Percentiles rank a stretch among this genome's conserved stretches.
Evolutionary conservation across 1,139 yeast species (phyloP).

Genomic region (Pichia sp.): DNA sequence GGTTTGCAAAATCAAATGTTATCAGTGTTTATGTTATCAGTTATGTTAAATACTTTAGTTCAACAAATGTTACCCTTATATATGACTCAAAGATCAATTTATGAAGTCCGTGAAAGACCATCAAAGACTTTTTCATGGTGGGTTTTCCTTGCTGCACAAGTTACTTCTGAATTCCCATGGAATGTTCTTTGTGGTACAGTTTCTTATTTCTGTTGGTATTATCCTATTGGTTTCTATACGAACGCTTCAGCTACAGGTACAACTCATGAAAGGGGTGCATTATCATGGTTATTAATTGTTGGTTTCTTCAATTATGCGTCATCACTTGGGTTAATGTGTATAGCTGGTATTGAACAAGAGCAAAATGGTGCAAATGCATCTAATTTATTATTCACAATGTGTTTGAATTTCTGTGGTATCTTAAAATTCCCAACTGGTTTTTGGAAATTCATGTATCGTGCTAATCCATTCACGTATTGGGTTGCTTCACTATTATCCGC

Average conservation of each 20-base stretch:
- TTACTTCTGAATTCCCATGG: constrained; percentile 73
- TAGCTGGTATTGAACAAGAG: constrained; percentile 35
- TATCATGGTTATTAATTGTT: constrained; percentile 48
- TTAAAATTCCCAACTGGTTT: constrained; percentile 46
- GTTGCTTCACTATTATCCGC: constrained; percentile 40
- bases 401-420: constrained; percentile 55
- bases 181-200: constrained; percentile 58
- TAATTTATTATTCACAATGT: constrained; percentile 40
- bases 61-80: constrained; percentile 73
- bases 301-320: constrained; percentile 33
- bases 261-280: constrained; percentile 54
- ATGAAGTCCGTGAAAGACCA: constrained; percentile 89
- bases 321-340: constrained; percentile 37
- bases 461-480: constrained; percentile 52
- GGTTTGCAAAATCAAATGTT: constrained; percentile 63
- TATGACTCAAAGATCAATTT: constrained; percentile 66
- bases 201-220: constrained; percentile 70
- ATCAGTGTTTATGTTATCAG: constrained; percentile 60
- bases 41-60: constrained; percentile 53
- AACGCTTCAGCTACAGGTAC: constrained; percentile 53
- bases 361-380: constrained; percentile 40
- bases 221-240: constrained; percentile 64
- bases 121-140: constrained; percentile 47
- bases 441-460: constrained; percentile 53
- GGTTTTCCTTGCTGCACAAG: constrained; percentile 53